Evolutionary conservation across 2,329 filamentous ascomycete genomes (phyloP), one percentile per base, ranked within the genome.

Genomic region (Elsinoe batatas): DNA sequence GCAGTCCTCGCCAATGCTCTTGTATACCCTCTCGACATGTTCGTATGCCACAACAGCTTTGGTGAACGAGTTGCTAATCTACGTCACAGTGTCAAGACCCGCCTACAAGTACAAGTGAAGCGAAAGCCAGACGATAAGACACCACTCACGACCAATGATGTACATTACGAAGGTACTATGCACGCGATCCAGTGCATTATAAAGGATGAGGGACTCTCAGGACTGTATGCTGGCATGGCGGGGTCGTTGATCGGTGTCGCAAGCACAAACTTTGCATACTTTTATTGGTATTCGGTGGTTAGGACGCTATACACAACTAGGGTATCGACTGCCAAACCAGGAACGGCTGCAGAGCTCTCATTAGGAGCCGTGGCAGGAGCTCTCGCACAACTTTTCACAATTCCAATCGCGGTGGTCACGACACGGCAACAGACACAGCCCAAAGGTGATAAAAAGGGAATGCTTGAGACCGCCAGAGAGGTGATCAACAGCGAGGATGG

Each of bases 241-340:
- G 91, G 91, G 51, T 83, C 91, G 3, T 76, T 98, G 15, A 74
- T 97, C 53, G 93, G 93, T 54, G 93, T 98, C 35, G 91, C 90
- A 1, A 96, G 91, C 22, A 97, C 91, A 53, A 98, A 98, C 72
- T 98, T 98, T 69, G 93, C 93, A 65, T 98, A 98, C 74, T 98
- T 98, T 70, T 98, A 98, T 75, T 97, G 91, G 91, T 97, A 97
- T 70, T 91, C 89, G 4, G 74, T 93, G 26, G 88, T 96, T 32
- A 83, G 93, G 60, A 82, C 82, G 13, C 71, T 95, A 17, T 97
- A 97, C 69, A 72, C 88, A 61, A 72, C 74, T 15, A 78, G 76
- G 20, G 60, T 64, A 33, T 58, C 54, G 7, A 60, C 57, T 22
- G 74, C 73, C 62, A 80, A 79, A 61, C 88, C 90, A 1, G 84